A percentile compares a stretch with the other conserved stretches of the same genome.
These are phyloP conservation scores for Salix brachista DNA, from an alignment of 345 rosid species.

Conservation along the genomic window DNA sequence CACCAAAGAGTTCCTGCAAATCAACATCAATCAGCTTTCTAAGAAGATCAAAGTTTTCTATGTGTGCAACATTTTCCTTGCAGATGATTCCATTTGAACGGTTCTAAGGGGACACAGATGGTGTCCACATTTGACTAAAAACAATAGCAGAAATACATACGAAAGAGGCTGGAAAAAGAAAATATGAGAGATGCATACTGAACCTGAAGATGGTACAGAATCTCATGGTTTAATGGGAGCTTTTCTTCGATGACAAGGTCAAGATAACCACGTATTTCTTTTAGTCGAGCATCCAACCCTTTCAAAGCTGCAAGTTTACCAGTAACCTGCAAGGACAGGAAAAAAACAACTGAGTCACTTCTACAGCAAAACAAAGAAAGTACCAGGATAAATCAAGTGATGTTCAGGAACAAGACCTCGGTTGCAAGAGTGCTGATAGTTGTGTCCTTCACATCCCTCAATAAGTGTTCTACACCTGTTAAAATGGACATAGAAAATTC, in stretches of 20 bases:
- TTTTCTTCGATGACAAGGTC: conserved; percentile 70
- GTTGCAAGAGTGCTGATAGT: conserved; percentile 86
- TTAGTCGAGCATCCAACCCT: conserved; percentile 77
- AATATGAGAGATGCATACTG: background rate
- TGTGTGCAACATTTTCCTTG: background rate
- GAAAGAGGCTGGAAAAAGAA: background rate
- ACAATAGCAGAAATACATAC: background rate
- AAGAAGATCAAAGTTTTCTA: background rate
- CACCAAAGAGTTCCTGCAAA: background rate
- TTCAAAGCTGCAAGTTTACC: conserved; percentile 78
- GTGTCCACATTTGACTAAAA: background rate
- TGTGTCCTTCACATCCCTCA: conserved; percentile 89
- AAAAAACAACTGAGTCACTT: background rate
- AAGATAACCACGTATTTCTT: conserved; percentile 66
- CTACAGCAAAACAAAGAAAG: background rate
- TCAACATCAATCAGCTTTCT: background rate
- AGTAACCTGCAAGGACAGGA: conserved; percentile 42
- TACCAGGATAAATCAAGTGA: background rate
- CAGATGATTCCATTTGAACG: background rate
- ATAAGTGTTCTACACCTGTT: conserved; percentile 81
- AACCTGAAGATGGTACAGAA: conserved; percentile 82
- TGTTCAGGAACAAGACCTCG: conserved; percentile 43
- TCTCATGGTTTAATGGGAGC: conserved; percentile 81
- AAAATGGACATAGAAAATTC: background rate
- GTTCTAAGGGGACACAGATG: background rate